Conservation (phyloP, 768 basidiomycete species). For the Tephrocybe rancida region DNA sequence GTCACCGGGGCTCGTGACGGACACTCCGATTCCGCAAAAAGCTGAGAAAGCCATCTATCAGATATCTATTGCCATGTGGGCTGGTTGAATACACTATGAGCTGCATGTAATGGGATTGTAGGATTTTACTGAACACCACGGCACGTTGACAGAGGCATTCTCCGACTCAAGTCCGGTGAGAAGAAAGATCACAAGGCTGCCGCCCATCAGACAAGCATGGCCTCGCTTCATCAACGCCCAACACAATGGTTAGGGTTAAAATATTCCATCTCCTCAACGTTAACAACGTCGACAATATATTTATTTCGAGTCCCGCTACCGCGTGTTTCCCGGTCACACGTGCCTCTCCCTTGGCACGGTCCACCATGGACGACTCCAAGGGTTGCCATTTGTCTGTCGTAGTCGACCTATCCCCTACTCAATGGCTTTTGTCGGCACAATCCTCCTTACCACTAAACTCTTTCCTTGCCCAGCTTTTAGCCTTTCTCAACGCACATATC, state of each 20-base stretch:
- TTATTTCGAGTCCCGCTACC: slow-evolving; percentile 10
- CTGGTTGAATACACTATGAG: too few relatives aligned
- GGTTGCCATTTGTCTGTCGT: slow-evolving; percentile 73
- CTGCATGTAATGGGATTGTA: too few relatives aligned
- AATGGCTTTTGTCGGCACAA: slow-evolving; percentile 76
- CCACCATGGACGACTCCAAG: slow-evolving; percentile 25
- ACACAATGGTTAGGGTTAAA: slow-evolving; percentile 10
- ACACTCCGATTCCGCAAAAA: slow-evolving; percentile 41
- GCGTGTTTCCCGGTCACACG: slow-evolving; percentile 4
- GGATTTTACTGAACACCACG: too few relatives aligned
- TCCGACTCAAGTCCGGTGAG: too few relatives aligned
- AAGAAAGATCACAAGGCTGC: slow-evolving; percentile 17
- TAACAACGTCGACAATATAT: slow-evolving; percentile 12
- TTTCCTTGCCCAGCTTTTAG: slow-evolving; percentile 85
- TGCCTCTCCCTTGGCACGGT: background rate
- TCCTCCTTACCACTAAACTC: slow-evolving; percentile 57
- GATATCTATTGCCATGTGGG: background rate
- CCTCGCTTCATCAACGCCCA: background rate
- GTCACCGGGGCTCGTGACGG: slow-evolving; percentile 61
- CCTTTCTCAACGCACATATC: slow-evolving; percentile 92
- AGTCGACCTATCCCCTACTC: slow-evolving; percentile 81
- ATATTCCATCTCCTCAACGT: slow-evolving; percentile 3
- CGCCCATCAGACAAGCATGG: slow-evolving; percentile 14
- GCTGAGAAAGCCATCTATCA: background rate
- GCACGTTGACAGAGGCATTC: too few relatives aligned